Base-by-base conservation (phyloP, 2,329 filamentous ascomycete genomes). In the Sphaerulina vaccinii region DNA sequence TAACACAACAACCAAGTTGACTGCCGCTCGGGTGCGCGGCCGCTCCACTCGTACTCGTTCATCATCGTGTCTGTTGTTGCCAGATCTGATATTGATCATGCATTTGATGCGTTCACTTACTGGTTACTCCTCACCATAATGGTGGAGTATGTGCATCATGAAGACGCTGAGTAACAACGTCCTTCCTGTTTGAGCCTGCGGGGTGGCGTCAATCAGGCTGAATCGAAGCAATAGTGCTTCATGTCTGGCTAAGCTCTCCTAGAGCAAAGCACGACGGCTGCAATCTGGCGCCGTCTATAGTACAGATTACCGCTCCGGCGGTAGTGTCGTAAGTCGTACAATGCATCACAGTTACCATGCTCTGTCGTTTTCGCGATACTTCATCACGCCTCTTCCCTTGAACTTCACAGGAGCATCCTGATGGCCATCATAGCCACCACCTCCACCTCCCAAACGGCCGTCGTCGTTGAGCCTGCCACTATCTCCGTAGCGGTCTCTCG, bases 371-470 rank as follows among this genome's bases (percentile, higher is more conserved):
- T 70, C 67, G 22, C 68, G 60, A 56, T 64, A 70, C 42, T 69
- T 70, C 70, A 73, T 73, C 27, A 65, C 64, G 15, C 70, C 70
- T 37, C 70, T 51, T n/a, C 70, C 70, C 51, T 72, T 71, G 61
- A 70, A 72, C 54, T 70, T 69, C 22, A 72, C 65, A 3, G 64
- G 63, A 37, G 62, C 58, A 11, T 64, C 68, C n/a, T 62, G 54
- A 13, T 65, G 63, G 35, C 60, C 57, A 16, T 57, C 58, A 9
- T 48, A 54, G 22, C 49, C 49, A n/a, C 49, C 61, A 15, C 57
- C 49, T 16, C 49, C 61, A 15, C 57, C 56, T 11, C 57, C 60
- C 9, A 61, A 52, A 33, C 61, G 53, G 2, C 57, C 55, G 15
- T 56, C 57, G 18, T 49, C 23, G 38, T 53, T 57, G 13, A 77